A percentile compares a stretch with the other conserved stretches of the same genome.
Evolutionary conservation across 192 early-diverging fungal species (phyloP).

Genomic region (Phycomyces nitens): DNA sequence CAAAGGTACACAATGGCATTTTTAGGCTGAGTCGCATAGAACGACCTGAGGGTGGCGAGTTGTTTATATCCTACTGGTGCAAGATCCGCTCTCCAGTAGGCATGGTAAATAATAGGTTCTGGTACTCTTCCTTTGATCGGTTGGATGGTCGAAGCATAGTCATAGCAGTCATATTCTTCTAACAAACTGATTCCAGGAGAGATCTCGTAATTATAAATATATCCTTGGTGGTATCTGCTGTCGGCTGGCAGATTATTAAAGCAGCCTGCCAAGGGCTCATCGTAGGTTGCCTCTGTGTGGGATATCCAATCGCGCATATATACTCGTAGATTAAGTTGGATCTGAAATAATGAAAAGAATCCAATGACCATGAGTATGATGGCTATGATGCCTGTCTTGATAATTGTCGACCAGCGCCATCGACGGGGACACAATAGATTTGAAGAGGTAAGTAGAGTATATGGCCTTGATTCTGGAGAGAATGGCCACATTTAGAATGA

Average conservation of each 20-base stretch:
- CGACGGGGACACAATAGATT: constrained; percentile 20
- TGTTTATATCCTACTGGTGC: constrained; percentile 38
- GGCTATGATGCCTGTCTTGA: constrained; percentile 17
- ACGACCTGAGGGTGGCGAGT: constrained; percentile 36
- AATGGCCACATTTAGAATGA: no score
- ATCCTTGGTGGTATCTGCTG: constrained; percentile 21
- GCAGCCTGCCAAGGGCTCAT: constrained; percentile 31
- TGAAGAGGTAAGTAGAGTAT: not conserved
- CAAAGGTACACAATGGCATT: constrained; percentile 34
- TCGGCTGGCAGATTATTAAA: constrained; percentile 28
- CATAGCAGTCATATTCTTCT: constrained; percentile 44
- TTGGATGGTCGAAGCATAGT: constrained; percentile 37
- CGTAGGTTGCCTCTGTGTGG: constrained; percentile 30
- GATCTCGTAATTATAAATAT: constrained; percentile 27
- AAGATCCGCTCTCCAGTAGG: constrained; percentile 44
- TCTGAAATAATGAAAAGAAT: constrained; percentile 31
- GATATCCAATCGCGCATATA: constrained; percentile 41
- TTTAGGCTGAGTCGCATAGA: constrained; percentile 41
- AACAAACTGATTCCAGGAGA: constrained; percentile 29
- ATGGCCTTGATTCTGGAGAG: not conserved
- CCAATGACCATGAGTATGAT: constrained; percentile 10
- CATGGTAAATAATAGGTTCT: constrained; percentile 32
- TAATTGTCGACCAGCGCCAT: constrained; percentile 9
- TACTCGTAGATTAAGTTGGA: constrained; percentile 37
- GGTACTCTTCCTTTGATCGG: not conserved